Evolutionary conservation across 805 yeast species (phyloP), one percentile per base, ranked within the genome.

Genomic region (Candida pini): DNA sequence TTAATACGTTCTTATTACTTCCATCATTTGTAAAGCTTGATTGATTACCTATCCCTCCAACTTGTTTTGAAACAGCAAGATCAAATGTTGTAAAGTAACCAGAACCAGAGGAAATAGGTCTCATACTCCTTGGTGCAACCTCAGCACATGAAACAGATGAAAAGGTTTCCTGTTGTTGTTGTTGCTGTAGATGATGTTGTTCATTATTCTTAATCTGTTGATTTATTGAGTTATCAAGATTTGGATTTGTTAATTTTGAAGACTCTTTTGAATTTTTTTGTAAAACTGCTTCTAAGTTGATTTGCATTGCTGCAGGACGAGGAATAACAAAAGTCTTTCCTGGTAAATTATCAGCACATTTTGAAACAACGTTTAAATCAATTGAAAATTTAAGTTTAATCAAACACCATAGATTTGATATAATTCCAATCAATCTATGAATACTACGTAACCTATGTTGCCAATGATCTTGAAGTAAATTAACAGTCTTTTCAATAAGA

Each of bases 371-470:
- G 2, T 13, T 14, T 14, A 33, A 18, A 25, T 44, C 40, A 16
- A 53, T 23, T 8, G 34, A 28, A 23, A 34, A 42, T 22, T 47
- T 49, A 16, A 45, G 26, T 25, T 50, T 44, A 38, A 51, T 44
- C 27, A 53, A 31, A 18, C 36, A 25, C 58, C 58, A 54, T 12
- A 51, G 15, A 27, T 43, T 44, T 14, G 45, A 34, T 10, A 51
- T 41, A 5, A 51, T 38, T 8, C 43, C 32, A 8, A 52, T 40
- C 21, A 49, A 30, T 27, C 47, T 51, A 18, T 45, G 48, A 18
- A 53, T 40, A 22, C 54, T 47, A 8, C 51, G 44, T 15, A 51
- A 28, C 26, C 47, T 50, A n/a, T 41, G 36, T 30, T 41, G 43
- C 58, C 58, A 53, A 18, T 51, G 41, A 7, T 31, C 16, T 9